Evolutionary conservation across 1,284 basidiomycete genomes (phyloP).

Genomic region (Cystobasidium pallidum): DNA sequence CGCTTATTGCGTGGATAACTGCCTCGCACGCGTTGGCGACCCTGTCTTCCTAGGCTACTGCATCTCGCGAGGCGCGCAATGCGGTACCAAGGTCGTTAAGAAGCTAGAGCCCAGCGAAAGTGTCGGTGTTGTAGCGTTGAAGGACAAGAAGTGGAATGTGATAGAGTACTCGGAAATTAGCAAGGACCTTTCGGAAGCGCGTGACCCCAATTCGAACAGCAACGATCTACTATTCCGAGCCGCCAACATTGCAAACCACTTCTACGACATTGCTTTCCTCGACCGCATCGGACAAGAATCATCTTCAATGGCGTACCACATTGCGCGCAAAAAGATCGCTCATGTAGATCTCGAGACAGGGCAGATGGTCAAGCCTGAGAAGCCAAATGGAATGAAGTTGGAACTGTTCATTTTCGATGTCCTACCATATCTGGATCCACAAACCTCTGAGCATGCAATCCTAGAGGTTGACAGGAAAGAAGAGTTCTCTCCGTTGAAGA

Average conservation of each 20-base stretch:
- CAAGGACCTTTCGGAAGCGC: conserved; percentile 75
- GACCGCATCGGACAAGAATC: conserved; percentile 81
- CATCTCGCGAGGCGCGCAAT: conserved; percentile 80
- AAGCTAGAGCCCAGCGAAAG: conserved; percentile 85
- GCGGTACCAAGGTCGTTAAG: conserved; percentile 94
- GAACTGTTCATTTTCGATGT: conserved; percentile 99
- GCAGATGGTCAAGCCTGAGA: conserved; percentile 70
- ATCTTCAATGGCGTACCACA: conserved; percentile 89
- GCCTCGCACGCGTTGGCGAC: conserved; percentile 95
- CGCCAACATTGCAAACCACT: conserved; percentile 98
- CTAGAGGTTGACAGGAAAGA: conserved; percentile 85
- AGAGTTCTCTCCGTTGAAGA: conserved; percentile 97
- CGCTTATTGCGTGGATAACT: conserved; percentile 98
- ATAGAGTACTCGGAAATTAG: conserved; percentile 98
- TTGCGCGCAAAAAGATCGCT: conserved; percentile 97
- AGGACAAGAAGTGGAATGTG: conserved; percentile 81
- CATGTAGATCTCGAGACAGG: conserved; percentile 73
- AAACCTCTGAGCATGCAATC: conserved; percentile 68
- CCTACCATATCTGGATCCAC: conserved; percentile 79
- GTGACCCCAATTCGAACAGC: conserved; percentile 62
- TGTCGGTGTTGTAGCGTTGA: conserved; percentile 89
- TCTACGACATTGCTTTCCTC: conserved; percentile 89
- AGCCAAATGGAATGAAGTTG: conserved; percentile 99
- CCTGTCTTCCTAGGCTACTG: conserved; percentile 95
- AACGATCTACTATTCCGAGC: conserved; percentile 87